A percentile compares a stretch with the other conserved stretches of the same genome.
Conservation (phyloP, 2,329 filamentous ascomycete genomes). For the Ophiocordyceps unilateralis region DNA sequence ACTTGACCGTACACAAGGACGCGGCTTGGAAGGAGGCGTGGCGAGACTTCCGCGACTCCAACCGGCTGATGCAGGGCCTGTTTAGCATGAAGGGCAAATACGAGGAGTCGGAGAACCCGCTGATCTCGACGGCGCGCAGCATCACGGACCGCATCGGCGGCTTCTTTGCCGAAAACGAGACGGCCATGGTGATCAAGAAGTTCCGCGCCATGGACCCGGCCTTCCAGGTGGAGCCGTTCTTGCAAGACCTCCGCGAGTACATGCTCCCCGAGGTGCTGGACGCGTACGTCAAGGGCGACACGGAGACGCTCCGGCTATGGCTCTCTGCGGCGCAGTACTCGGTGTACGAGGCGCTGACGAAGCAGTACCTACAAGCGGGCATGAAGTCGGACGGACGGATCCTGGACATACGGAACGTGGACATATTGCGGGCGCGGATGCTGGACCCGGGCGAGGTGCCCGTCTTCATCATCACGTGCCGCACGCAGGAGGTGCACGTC, state of each 20-base stretch:
- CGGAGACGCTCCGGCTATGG: slow-evolving; percentile 83
- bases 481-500: slow-evolving; percentile 94
- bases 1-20: slow-evolving; percentile 91
- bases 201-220: slow-evolving; percentile 89
- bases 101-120: slow-evolving; percentile 91
- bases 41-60: slow-evolving; percentile 84
- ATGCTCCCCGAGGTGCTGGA: slow-evolving; percentile 94
- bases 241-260: slow-evolving; percentile 92
- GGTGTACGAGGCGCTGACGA: slow-evolving; percentile 89
- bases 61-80: slow-evolving; percentile 71
- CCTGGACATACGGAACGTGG: slow-evolving; percentile 85
- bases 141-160: slow-evolving; percentile 87
- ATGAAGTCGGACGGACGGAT: slow-evolving; percentile 92
- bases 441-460: slow-evolving; percentile 76
- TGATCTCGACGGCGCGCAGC: slow-evolving; percentile 81
- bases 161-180: slow-evolving; percentile 98
- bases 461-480: slow-evolving; percentile 91
- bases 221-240: slow-evolving; percentile 89
- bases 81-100: slow-evolving; percentile 78
- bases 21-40: slow-evolving; percentile 97
- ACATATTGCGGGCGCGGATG: slow-evolving; percentile 66
- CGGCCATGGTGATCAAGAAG: slow-evolving; percentile 92
- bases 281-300: slow-evolving; percentile 92
- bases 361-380: slow-evolving; percentile 87
- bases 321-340: slow-evolving; percentile 91